Evolutionary conservation across 2,329 filamentous ascomycete genomes (phyloP), one percentile per base, ranked within the genome.

Genomic region (Sporothrix variecibatus): DNA sequence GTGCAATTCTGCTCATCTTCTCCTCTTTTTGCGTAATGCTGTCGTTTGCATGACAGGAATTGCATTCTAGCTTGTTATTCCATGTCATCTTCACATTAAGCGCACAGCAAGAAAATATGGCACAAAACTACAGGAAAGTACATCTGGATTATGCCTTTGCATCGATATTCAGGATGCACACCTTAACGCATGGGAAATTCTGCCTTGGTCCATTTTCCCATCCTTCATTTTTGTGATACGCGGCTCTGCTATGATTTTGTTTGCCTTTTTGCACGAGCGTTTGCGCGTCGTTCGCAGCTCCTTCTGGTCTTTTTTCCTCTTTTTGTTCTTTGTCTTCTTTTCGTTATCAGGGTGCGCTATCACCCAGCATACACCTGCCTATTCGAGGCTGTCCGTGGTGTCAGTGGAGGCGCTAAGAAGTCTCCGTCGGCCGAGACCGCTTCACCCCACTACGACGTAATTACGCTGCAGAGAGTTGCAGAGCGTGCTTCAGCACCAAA

Each of bases 401-500:
- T 2, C 6, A 28, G 15, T 49, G 23, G 23, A 46, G 40, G 40
- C 40, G 17, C 23, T 67, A 46, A 49, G 20, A 67, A 15, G n/a
- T 17, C 12, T 49, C 64, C 40, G 4, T 65, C 34, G 60, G 60
- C n/a, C 38, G 20, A 43, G 34, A 65, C 60, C 60, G 60, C n/a
- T 20, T 12, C 2, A 12, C 20, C 34, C 60, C 60, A 43, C 60
- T 43, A 3, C 20, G 5, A 1, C 28, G n/a, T 11, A 46, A 43
- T 34, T 43, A 3, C 20, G 5, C 1, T 46, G n/a, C n/a, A 46
- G 38, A 53, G 23, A 12, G 23, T 8, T n/a, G 23, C 9, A 9
- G 17, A 67, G 23, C 62, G 62, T 67, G 62, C 38, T 67, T 49
- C 23, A 67, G 64, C 64, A 49, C 64, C 40, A 67, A 49, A 67